Evolutionary conservation across 495 filamentous ascomycete species (phyloP).

Genomic region (Podospora appendiculata): DNA sequence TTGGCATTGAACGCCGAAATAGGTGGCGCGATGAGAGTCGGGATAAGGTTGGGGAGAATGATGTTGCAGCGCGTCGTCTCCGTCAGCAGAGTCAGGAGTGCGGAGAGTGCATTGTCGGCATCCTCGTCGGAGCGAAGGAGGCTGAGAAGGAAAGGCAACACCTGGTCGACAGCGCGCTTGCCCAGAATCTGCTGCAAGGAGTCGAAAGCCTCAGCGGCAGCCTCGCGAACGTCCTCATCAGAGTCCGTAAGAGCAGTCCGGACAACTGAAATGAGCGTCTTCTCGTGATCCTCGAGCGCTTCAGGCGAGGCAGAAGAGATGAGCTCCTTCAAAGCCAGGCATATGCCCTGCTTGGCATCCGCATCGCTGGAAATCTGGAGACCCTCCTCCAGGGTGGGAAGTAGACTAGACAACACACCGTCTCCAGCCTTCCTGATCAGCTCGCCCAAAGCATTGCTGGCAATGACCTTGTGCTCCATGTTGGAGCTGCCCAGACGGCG

Average conservation of each 20-base stretch:
- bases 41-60: slow-evolving; percentile 92
- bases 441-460: slow-evolving; percentile 92
- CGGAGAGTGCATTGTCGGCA: slow-evolving; percentile 86
- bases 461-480: slow-evolving; percentile 97
- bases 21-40: slow-evolving; percentile 81
- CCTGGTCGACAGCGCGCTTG: slow-evolving; percentile 89
- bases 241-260: slow-evolving; percentile 87
- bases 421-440: slow-evolving; percentile 95
- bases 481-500: slow-evolving; percentile 89
- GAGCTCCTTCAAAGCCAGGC: slow-evolving; percentile 88
- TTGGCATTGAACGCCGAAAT: slow-evolving; percentile 91
- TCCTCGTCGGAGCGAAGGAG: slow-evolving; percentile 77
- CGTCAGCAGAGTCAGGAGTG: slow-evolving; percentile 84
- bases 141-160: slow-evolving; percentile 83
- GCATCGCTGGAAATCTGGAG: slow-evolving; percentile 82
- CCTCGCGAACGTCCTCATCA: slow-evolving; percentile 84
- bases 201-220: slow-evolving; percentile 95
- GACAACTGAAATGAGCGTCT: slow-evolving; percentile 87
- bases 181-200: slow-evolving; percentile 87
- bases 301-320: slow-evolving; percentile 88
- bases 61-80: slow-evolving; percentile 92
- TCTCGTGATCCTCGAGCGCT: slow-evolving; percentile 87
- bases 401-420: slow-evolving; percentile 74
- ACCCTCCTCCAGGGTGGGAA: slow-evolving; percentile 90
- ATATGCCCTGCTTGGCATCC: slow-evolving; percentile 94